Base-by-base conservation (phyloP, 768 basidiomycete genomes). In the Trametes cubensis region DNA sequence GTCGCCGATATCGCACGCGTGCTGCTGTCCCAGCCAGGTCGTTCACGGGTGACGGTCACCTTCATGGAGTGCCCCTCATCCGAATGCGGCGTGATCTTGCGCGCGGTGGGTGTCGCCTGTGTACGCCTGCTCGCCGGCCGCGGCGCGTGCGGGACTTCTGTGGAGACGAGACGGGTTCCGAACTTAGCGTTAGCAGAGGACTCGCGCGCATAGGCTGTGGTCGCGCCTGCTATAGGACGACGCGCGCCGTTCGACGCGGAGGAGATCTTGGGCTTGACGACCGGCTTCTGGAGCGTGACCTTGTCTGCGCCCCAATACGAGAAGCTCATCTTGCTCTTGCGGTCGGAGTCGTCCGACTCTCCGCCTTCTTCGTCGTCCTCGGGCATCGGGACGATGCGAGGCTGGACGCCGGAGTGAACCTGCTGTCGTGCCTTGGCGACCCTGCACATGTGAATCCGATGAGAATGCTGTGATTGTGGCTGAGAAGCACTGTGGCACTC, bases 221-320 rank as follows among this genome's bases (percentile, higher is more conserved):
- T 73, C 49, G 74, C 68, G 26, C 74, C 74, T 67, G 68, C 81
- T 69, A 69, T 77, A 68, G 66, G 73, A 46, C 78, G 74, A 53
- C 80, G 76, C 38, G 67, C 54, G 34, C 68, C 67, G 34, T 59
- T 66, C 18, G 34, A 34, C 34, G 76, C 71, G 26, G 64, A 23
- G n/a, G 71, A 65, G 25, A 73, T 73, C 58, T 73, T 73, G 40
- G 75, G 74, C 70, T 87, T 89, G 68, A 87, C 72, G 42, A 85
- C 73, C 2, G 92, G 90, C 67, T 90, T 90, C 72, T 92, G 90
- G 21, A 94, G 84, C 1, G 92, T 94, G 69, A 94, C 83, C 75
- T 92, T 92, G 78, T 94, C 92, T 34, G 92, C 92, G 25, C 92
- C 92, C 91, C 92, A 94, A 71, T 94, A 95, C 6, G 91, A 93